Evolutionary conservation across 768 basidiomycete species (phyloP), one percentile per base, ranked within the genome.

Genomic region (Boletus reticuloceps): DNA sequence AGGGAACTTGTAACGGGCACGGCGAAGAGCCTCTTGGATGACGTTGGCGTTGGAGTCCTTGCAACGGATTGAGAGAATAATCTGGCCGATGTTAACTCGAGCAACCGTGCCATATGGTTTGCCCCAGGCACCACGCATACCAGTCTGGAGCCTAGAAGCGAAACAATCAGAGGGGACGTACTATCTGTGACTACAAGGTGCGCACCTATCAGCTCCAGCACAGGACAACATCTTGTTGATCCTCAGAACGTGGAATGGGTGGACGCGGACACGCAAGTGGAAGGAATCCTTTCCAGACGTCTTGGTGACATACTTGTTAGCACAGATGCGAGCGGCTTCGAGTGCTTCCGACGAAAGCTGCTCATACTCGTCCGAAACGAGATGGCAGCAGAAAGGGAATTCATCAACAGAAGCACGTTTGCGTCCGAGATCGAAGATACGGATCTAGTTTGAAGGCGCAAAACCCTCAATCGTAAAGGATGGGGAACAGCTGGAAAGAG

Each of bases 221-320:
- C 97, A 98, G 55, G 88, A 91, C 82, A 98, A 90, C 92, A 97
- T 98, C 88, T 99, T 98, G 90, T 98, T 97, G 86, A 97, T 97
- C 60, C 97, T 90, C 77, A 99, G 76, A 67, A 98, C 93, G 73
- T 99, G 97, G 92, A 89, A 97, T 41, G 96, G 97, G 79, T 99
- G 96, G 55, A 91, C 92, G 58, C 94, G 90, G 65, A 99, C 93
- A 64, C 96, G 85, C 74, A 98, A 73, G 74, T 99, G 96, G 94
- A 99, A 98, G 6, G 95, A 91, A 67, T 99, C 96, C 80, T 98
- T 98, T 69, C 97, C 96, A 31, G 89, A 85, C 5, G 91, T 93
- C 85, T 99, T 98, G 68, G 94, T 96, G 60, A 98, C 89, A 74
- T 98, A 98, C 77, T 98, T 98, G 91, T 98, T 98, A 74, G 94